Conservation (phyloP, 257 asterid genomes). For the Fraxinus quadrangulata region DNA sequence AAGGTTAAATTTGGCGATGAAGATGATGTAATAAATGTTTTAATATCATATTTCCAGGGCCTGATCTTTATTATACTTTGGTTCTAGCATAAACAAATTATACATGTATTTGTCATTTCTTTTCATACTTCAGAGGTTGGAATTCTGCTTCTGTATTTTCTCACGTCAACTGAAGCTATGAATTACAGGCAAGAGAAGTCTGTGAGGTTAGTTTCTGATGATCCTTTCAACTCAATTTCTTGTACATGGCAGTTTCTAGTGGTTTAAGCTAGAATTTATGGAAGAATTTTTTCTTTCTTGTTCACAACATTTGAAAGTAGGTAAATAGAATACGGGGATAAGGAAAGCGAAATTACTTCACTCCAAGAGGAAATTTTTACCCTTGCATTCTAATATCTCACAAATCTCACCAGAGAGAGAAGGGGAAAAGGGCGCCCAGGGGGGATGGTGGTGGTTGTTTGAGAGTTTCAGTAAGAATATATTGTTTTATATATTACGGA, state of each 20-base stretch:
- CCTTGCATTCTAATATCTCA: not conserved
- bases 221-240: not conserved
- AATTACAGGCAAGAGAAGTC: conserved; percentile 2
- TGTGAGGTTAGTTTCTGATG: not conserved
- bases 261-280: not conserved
- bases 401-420: not conserved
- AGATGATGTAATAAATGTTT: not conserved
- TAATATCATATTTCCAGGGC: conserved; percentile 2
- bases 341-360: not conserved
- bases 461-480: not conserved
- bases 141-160: not conserved
- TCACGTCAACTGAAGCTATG: not conserved
- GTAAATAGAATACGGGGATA: not conserved
- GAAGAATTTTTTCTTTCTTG: not conserved
- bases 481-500: not conserved
- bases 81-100: not conserved
- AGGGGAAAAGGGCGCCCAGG: not conserved
- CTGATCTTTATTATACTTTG: not conserved
- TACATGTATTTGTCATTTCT: not conserved
- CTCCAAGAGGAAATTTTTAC: not conserved
- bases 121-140: not conserved
- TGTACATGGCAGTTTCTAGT: not conserved
- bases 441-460: not conserved
- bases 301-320: not conserved
- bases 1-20: not conserved